Evolutionary conservation across 768 basidiomycete genomes (phyloP).

Genomic region (Tylopilus subfusipes): DNA sequence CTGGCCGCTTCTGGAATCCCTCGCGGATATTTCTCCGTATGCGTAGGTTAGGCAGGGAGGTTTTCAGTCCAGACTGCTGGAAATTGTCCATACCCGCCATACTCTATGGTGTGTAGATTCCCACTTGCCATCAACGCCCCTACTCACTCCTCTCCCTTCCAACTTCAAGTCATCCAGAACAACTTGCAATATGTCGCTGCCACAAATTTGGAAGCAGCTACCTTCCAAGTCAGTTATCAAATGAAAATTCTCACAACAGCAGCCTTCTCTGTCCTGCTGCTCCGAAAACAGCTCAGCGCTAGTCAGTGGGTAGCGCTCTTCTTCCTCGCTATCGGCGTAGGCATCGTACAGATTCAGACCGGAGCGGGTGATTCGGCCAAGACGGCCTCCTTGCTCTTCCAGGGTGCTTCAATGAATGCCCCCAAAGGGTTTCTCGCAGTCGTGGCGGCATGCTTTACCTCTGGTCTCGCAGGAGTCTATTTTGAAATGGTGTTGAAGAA

Average conservation of each 20-base stretch:
- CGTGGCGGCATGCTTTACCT: conserved; percentile 87
- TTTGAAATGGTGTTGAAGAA: conserved; percentile 98
- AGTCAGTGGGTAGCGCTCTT: conserved; percentile 83
- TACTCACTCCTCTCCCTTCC: conserved; percentile 7
- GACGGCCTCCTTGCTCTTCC: conserved; percentile 30
- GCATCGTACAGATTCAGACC: conserved; percentile 82
- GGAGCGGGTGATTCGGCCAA: conserved; percentile 24
- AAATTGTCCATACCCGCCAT: conserved; percentile 96
- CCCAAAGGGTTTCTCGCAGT: conserved; percentile 89
- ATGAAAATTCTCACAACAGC: conserved; percentile 98
- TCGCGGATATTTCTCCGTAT: conserved; percentile 42
- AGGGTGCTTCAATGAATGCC: conserved; percentile 66
- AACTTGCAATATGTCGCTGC: conserved; percentile 94
- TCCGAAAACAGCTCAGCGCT: conserved; percentile 69
- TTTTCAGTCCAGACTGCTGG: conserved; percentile 93
- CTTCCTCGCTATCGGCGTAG: conserved; percentile 85
- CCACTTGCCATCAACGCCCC: background rate
- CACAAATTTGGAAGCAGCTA: conserved; percentile 90
- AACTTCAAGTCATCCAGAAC: conserved; percentile 74
- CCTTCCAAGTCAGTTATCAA: conserved; percentile 95
- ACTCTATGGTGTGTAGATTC: conserved; percentile 61
- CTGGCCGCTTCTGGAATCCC: conserved; percentile 37
- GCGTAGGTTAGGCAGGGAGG: conserved; percentile 57
- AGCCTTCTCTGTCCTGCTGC: conserved; percentile 77
- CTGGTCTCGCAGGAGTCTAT: conserved; percentile 94